A percentile compares a stretch with the other conserved stretches of the same genome.
These are phyloP conservation scores for Ganoderma boninense DNA, from an alignment of 1,284 basidiomycete genomes.

Conservation along the genomic window DNA sequence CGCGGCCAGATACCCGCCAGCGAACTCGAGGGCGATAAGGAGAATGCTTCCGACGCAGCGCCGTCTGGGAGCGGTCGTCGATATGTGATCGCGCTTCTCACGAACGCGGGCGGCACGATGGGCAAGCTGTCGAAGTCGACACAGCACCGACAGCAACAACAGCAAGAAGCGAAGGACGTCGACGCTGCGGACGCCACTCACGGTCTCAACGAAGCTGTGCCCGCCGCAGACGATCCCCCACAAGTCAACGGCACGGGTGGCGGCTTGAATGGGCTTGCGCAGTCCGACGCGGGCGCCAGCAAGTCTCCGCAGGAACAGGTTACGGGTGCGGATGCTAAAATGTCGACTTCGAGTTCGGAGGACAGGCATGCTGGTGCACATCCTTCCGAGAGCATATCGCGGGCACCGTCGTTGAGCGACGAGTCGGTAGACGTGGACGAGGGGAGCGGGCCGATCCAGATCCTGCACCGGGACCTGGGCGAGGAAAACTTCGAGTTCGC, in stretches of 20 bases:
- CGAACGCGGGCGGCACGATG: slow-evolving; percentile 28
- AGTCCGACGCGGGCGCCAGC: neutral
- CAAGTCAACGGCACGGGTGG: neutral
- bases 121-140: slow-evolving; percentile 19
- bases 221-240: neutral
- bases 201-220: no score
- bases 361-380: neutral
- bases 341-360: neutral
- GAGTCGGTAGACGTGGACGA: slow-evolving; percentile 22
- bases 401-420: slow-evolving; percentile 21
- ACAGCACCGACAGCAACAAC: neutral
- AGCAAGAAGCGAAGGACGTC: neutral
- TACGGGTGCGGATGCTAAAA: neutral
- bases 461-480: slow-evolving; percentile 37
- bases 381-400: neutral
- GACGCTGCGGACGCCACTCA: neutral
- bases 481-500: slow-evolving; percentile 40
- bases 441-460: slow-evolving; percentile 29
- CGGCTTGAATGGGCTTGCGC: neutral
- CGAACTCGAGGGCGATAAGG: slow-evolving; percentile 35
- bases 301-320: neutral
- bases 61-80: slow-evolving; percentile 15
- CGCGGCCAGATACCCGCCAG: slow-evolving; percentile 29
- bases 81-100: slow-evolving; percentile 36
- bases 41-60: slow-evolving; percentile 30